phyloP scores from a whole-genome alignment of 116 monocot genomes.

The Papilionanthe hybrid region DNA sequence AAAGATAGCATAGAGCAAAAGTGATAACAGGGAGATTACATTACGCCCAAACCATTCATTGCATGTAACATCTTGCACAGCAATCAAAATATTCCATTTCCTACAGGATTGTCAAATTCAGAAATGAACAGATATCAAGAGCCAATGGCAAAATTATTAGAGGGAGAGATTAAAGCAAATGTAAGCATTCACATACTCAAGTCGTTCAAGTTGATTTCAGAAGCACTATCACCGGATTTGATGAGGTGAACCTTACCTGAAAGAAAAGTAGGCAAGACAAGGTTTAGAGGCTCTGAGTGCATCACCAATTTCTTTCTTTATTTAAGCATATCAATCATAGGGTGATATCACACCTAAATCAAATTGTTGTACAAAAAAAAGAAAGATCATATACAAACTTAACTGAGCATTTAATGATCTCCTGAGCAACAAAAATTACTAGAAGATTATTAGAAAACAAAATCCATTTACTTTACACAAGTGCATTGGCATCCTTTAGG shows the following conservation, averaged over 20 bases:
- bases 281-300: no score
- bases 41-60: not conserved
- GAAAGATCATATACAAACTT: no score
- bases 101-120: not conserved
- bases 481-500: no score
- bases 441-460: no score
- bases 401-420: no score
- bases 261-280: not conserved
- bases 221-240: slow-evolving; percentile 43
- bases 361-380: no score
- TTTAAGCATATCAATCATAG: no score
- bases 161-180: not conserved
- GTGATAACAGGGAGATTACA: not conserved
- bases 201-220: slow-evolving; percentile 56
- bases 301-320: no score
- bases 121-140: not conserved
- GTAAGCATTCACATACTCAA: slow-evolving; percentile 27
- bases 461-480: no score
- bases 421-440: no score
- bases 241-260: slow-evolving; percentile 77
- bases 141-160: not conserved
- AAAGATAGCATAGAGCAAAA: not conserved
- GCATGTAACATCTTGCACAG: not conserved
- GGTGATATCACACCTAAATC: no score
- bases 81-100: slow-evolving; percentile 3